A percentile compares a stretch with the other conserved stretches of the same genome.
Evolutionary conservation across 495 filamentous ascomycete species (phyloP).

Genomic region (Platismatia glauca): DNA sequence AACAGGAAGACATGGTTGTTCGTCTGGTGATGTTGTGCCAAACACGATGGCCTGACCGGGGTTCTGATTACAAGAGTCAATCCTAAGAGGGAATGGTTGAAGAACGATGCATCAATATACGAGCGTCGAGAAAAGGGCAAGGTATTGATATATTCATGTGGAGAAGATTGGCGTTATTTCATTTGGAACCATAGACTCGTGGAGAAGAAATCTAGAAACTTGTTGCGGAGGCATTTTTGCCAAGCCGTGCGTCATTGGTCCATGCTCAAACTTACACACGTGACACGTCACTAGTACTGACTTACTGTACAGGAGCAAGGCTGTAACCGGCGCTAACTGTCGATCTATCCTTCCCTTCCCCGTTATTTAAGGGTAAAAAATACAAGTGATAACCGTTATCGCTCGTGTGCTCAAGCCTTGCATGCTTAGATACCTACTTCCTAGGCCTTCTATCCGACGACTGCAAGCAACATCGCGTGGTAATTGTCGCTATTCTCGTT

Average conservation of each 20-base stretch:
- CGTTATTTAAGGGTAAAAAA: background rate
- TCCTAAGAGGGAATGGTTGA: background rate
- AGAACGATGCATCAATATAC: background rate
- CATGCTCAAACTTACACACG: background rate
- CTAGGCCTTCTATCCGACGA: too few species aligned
- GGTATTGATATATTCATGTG: background rate
- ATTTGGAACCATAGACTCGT: too few species aligned
- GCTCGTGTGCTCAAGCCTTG: background rate
- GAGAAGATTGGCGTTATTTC: background rate
- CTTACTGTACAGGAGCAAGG: background rate
- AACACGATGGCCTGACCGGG: too few species aligned
- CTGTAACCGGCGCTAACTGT: constrained; percentile 1
- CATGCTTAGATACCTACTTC: background rate
- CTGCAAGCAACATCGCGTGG: too few species aligned
- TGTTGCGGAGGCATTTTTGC: too few species aligned
- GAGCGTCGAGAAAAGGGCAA: background rate
- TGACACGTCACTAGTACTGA: too few species aligned
- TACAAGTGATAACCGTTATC: too few species aligned
- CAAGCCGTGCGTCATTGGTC: background rate
- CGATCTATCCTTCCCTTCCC: background rate
- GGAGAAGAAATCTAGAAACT: background rate
- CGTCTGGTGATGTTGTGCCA: background rate
- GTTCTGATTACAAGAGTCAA: too few species aligned
- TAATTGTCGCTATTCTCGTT: background rate
- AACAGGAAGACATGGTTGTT: constrained; percentile 45